phyloP scores from a whole-genome alignment of 1,284 basidiomycete species.

The Pseudozyma pruni region DNA sequence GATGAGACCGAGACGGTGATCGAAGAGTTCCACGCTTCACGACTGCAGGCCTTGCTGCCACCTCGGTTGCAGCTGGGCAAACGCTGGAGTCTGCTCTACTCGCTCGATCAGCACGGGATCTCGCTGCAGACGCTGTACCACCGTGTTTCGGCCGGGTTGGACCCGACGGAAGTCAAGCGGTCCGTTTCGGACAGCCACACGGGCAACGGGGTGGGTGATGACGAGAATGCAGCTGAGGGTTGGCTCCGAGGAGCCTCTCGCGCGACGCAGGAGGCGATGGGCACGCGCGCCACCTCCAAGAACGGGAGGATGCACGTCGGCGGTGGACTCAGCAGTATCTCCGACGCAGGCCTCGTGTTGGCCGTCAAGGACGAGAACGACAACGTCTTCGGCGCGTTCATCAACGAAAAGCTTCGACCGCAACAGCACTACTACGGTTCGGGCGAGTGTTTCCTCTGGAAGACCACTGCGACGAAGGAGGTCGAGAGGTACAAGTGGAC shows the following conservation, averaged over 20 bases:
- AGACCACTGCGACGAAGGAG: conserved; percentile 67
- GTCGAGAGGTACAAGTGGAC: conserved; percentile 84
- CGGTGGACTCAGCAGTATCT: conserved; percentile 42
- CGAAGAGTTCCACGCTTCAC: conserved; percentile 56
- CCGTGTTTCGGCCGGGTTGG: conserved; percentile 44
- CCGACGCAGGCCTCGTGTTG: conserved; percentile 60
- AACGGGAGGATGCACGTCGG: conserved; percentile 29
- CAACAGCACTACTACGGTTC: conserved; percentile 63
- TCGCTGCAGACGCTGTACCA: conserved; percentile 81
- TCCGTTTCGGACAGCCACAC: conserved; percentile 6
- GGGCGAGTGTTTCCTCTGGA: conserved; percentile 60
- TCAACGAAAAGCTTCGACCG: conserved; percentile 61
- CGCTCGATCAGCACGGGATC: conserved; percentile 93
- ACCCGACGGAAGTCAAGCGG: conserved; percentile 18
- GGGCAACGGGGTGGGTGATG: conserved; percentile 1
- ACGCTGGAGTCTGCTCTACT: conserved; percentile 89
- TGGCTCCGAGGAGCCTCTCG: conserved; percentile 59
- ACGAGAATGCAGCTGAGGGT: conserved; percentile 28
- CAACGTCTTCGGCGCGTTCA: conserved; percentile 65
- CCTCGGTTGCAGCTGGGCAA: conserved; percentile 81
- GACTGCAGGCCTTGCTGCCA: conserved; percentile 72
- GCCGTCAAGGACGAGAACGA: conserved; percentile 59
- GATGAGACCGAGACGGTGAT: conserved; percentile 58
- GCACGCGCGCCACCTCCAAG: conserved; percentile 7
- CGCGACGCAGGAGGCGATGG: conserved; percentile 48